Evolutionary conservation across 2,329 filamentous ascomycete genomes (phyloP).

Genomic region (Parastagonospora nodorum): DNA sequence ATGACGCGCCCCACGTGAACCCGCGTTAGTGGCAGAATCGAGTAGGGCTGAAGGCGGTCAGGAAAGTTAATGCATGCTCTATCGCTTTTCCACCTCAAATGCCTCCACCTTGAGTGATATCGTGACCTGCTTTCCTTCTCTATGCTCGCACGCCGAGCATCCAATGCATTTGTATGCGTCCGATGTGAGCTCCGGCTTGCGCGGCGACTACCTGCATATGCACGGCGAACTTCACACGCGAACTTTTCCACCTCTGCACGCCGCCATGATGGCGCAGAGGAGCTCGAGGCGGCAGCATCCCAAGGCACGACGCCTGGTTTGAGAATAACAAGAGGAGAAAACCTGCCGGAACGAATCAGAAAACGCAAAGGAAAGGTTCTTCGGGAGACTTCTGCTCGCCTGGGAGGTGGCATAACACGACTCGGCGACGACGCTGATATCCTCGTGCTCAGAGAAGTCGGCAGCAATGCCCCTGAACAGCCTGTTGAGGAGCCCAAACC

Average conservation of each 20-base stretch:
- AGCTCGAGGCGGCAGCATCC: constrained; percentile 3
- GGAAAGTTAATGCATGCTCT: constrained; percentile 27
- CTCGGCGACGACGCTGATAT: constrained; percentile 44
- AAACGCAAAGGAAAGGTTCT: constrained; percentile 30
- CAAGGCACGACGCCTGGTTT: constrained; percentile 1
- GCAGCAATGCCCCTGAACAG: constrained; percentile 3
- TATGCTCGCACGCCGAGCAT: constrained; percentile 45
- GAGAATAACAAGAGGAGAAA: constrained; percentile 13
- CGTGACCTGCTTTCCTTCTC: constrained; percentile 12
- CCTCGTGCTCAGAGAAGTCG: constrained; percentile 39
- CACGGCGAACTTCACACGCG: constrained; percentile 21
- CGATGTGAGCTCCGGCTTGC: constrained; percentile 44
- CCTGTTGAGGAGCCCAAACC: constrained; percentile 1
- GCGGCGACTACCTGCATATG: constrained; percentile 19
- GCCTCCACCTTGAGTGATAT: constrained; percentile 4
- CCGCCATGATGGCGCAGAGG: constrained; percentile 28
- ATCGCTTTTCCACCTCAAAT: constrained; percentile 6
- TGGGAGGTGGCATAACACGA: constrained; percentile 32
- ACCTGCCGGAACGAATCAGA: constrained; percentile 25
- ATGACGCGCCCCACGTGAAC: constrained; percentile 39
- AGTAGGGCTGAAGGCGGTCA: constrained; percentile 36
- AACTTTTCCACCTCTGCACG: constrained; percentile 36
- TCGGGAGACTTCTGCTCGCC: constrained; percentile 31
- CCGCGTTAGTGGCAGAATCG: constrained; percentile 37
- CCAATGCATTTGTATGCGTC: constrained; percentile 46